Base-by-base conservation (phyloP, 192 early-diverging fungal species). In the Backusella sp. region DNA sequence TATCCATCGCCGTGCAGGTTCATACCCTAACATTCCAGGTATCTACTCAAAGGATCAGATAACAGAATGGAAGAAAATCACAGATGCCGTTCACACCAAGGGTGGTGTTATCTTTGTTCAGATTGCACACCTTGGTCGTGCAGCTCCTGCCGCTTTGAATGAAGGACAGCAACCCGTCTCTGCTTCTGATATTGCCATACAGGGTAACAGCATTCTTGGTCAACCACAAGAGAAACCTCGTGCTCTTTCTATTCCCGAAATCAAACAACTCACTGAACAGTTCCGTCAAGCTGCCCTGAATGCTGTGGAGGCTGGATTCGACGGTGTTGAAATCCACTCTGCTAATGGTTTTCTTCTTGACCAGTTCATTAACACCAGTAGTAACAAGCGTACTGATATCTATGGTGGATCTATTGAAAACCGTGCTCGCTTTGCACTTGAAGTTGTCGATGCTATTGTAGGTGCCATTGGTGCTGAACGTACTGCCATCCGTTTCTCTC, bases 311-410 rank as follows among this genome's bases (percentile, higher is more conserved):
- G 96, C 96, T 5, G 94, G 94, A 6, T 93, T 95, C 76, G 94
- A 97, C 67, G 91, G 91, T 19, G 80, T 97, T 30, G 97, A 98
- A 80, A 84, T 98, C 23, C 96, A 97, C 67, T 89, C 81, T 53
- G 96, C 97, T 0, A 94, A 98, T 80, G 97, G 97, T 3, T 99
- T 96, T 81, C 83, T 99, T 46, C 74, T 94, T 68, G 85, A 93
- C 81, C 85, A 92, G 80, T 96, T 97, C 76, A 75, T 96, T 23
- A 91, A 89, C 21, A 89, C 92, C 6, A 66, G 92, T 21, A 86
- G 90, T 68, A 98, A 99, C 85, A 74, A 90, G 28, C 91, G 97
- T 73, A 96, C 93, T 3, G 79, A 81, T 42, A 30, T 67, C 8
- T 81, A 81, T 72, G 75, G 75, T 23, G 79, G 79, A 0, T 70